Evolutionary conservation across 441 rosid genomes (phyloP).

Genomic region (Euphorbia schlechtendalii): DNA sequence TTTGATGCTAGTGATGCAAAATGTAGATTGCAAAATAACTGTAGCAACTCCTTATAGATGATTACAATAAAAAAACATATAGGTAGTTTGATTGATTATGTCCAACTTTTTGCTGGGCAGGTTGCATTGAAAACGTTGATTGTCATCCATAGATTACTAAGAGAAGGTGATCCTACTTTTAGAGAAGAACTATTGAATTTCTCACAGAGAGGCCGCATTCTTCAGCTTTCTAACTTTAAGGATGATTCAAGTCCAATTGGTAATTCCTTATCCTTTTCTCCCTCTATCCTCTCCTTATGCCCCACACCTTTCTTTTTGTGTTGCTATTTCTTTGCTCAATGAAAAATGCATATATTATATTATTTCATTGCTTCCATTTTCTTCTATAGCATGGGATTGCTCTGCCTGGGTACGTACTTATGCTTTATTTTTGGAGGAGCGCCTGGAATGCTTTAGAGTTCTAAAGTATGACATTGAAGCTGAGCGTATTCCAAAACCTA

Average conservation of each 20-base stretch:
- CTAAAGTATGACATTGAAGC: conserved; percentile 90
- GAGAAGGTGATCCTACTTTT: conserved; percentile 94
- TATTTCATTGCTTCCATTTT: not conserved
- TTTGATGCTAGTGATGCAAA: no score
- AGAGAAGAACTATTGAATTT: conserved; percentile 74
- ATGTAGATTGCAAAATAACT: not conserved
- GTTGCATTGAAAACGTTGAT: conserved; percentile 89
- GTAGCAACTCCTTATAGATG: no score
- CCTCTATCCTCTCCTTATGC: not conserved
- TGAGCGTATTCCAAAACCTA: conserved; percentile 76
- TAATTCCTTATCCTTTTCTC: conserved; percentile 22
- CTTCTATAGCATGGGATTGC: conserved; percentile 86
- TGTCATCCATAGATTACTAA: conserved; percentile 79
- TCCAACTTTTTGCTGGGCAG: conserved; percentile 28
- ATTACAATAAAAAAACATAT: no score
- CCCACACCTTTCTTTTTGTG: not conserved
- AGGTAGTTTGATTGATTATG: not conserved
- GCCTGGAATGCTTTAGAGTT: conserved; percentile 89
- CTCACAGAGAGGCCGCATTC: conserved; percentile 74
- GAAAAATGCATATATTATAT: not conserved
- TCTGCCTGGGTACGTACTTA: conserved; percentile 99
- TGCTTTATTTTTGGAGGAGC: conserved; percentile 90
- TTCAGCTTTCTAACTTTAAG: conserved; percentile 89
- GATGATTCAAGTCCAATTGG: conserved; percentile 99
- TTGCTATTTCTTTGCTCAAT: conserved; percentile 6